These are phyloP conservation scores for Bifiguratus adelaidae DNA, from an alignment of 192 early-diverging fungal genomes.

Conservation along the genomic window DNA sequence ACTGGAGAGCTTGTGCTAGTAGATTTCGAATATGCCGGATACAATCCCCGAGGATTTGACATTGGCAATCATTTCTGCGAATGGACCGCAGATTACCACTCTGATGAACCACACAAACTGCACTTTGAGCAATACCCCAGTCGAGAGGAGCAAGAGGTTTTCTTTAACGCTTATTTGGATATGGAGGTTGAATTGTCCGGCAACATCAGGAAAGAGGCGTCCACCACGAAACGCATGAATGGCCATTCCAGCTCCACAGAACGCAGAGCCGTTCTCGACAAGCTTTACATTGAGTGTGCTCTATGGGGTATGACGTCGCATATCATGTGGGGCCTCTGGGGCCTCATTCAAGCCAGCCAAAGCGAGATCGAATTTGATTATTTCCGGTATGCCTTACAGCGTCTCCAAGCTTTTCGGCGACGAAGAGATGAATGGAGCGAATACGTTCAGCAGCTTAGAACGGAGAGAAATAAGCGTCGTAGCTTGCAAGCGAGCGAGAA, in stretches of 20 bases:
- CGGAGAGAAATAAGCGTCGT: not conserved
- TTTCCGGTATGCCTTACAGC: conserved; percentile 48
- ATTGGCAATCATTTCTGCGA: conserved; percentile 83
- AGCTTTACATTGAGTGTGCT: conserved; percentile 26
- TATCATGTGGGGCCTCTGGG: conserved; percentile 74
- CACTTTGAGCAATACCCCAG: conserved; percentile 41
- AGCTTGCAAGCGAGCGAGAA: no score
- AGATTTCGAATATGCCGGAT: conserved; percentile 77
- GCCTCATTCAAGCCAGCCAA: conserved; percentile 59
- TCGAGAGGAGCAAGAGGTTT: conserved; percentile 36
- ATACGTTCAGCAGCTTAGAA: not conserved
- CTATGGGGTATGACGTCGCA: conserved; percentile 41
- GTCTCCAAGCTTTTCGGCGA: conserved; percentile 32
- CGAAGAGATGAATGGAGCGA: conserved; percentile 8
- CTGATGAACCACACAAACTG: conserved; percentile 24
- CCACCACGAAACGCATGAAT: not conserved
- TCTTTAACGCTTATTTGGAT: conserved; percentile 55
- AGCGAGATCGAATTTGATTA: conserved; percentile 77
- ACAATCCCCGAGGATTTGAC: conserved; percentile 69
- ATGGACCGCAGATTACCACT: conserved; percentile 76
- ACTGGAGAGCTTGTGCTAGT: conserved; percentile 56
- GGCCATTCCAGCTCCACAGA: not conserved
- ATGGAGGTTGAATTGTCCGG: no score
- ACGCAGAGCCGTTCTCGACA: conserved; percentile 17
- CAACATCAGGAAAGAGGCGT: conserved; percentile 19